phyloP scores from a whole-genome alignment of 331 rosid species.

The Quercus tomentella region DNA sequence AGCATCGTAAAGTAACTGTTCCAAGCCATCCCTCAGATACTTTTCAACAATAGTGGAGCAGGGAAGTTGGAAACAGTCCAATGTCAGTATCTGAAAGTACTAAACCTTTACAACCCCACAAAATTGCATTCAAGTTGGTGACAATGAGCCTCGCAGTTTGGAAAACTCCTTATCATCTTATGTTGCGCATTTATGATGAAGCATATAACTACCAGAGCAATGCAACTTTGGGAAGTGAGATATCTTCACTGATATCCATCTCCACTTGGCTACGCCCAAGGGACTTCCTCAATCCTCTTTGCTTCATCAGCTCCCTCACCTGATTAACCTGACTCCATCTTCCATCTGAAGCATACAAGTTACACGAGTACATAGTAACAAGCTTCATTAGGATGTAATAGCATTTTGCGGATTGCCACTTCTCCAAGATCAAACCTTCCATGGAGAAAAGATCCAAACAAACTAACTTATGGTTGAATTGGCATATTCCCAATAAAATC shows the following conservation, averaged over 20 bases:
- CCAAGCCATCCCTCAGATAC: no score
- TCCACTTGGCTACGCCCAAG: slow-evolving; percentile 62
- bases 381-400: slow-evolving; percentile 60
- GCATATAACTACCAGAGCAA: slow-evolving; percentile 12
- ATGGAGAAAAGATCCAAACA: slow-evolving; percentile 82
- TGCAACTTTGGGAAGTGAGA: slow-evolving; percentile 23
- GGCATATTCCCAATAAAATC: slow-evolving; percentile 63
- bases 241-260: slow-evolving; percentile 33
- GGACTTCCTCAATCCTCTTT: slow-evolving; percentile 55
- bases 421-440: slow-evolving; percentile 75
- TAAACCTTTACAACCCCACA: background rate
- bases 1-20: no score
- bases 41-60: no score
- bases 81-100: no score
- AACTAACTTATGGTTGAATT: slow-evolving; percentile 52
- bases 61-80: no score
- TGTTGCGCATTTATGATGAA: background rate
- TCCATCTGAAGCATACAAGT: slow-evolving; percentile 81
- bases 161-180: background rate
- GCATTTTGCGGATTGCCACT: slow-evolving; percentile 52
- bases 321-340: slow-evolving; percentile 74
- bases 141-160: background rate
- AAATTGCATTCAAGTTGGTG: background rate
- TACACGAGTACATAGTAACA: slow-evolving; percentile 69
- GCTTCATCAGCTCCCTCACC: slow-evolving; percentile 61